Percentiles rank a stretch among this genome's conserved stretches.
phyloP scores from a whole-genome alignment of 2,329 filamentous ascomycete genomes.

The Ophiosphaerella narmari region DNA sequence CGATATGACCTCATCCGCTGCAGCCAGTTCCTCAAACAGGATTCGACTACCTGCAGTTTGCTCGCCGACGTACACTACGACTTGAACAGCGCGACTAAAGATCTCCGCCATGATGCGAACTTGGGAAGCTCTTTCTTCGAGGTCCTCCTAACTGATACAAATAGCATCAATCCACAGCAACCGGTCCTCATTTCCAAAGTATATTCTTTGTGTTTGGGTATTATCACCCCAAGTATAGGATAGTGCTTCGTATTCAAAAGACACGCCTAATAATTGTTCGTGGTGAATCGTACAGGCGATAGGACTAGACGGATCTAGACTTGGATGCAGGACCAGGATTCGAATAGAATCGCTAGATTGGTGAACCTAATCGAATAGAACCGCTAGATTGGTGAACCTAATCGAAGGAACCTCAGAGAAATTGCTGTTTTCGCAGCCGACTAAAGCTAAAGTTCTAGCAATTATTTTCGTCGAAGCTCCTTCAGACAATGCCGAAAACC shows the following conservation, averaged over 20 bases:
- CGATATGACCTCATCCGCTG: background rate
- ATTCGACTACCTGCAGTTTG: background rate
- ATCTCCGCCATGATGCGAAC: conserved; percentile 12
- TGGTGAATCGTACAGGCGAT: conserved; percentile 10
- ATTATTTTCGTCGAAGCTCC: too few species aligned
- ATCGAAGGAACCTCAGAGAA: too few species aligned
- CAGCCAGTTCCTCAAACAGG: conserved; percentile 7
- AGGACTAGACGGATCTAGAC: conserved; percentile 3
- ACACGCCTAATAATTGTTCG: conserved; percentile 1
- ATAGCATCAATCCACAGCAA: conserved; percentile 9
- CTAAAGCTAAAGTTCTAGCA: too few species aligned
- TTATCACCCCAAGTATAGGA: conserved; percentile 1
- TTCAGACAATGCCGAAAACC: too few species aligned
- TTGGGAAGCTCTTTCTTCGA: conserved; percentile 7
- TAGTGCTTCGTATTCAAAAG: background rate
- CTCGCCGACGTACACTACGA: conserved; percentile 10
- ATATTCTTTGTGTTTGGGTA: conserved; percentile 1
- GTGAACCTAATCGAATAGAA: background rate
- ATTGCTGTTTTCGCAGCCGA: too few species aligned
- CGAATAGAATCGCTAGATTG: conserved; percentile 11
- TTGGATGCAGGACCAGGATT: conserved; percentile 9
- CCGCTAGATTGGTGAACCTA: background rate
- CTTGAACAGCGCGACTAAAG: conserved; percentile 1
- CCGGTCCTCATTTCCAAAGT: conserved; percentile 3
- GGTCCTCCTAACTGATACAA: conserved; percentile 4